Evolutionary conservation across 306 rosid genomes (phyloP).

Genomic region (Purshia tridentata): DNA sequence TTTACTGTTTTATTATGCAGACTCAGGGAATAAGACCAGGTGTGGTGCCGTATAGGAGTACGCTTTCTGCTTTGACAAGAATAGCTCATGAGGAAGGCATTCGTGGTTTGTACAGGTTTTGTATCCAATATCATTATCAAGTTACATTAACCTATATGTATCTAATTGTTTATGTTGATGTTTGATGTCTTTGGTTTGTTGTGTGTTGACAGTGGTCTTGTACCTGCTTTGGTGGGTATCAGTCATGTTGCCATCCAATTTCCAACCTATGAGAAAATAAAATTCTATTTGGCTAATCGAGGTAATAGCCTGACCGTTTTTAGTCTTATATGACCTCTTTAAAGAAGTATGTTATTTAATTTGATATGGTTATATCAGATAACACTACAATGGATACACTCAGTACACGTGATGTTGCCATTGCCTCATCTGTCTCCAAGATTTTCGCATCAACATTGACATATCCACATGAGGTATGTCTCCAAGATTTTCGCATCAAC

Average conservation of each 20-base stretch:
- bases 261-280: slow-evolving; percentile 76
- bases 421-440: slow-evolving; percentile 83
- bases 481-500: slow-evolving; percentile 91
- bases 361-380: slow-evolving; percentile 37
- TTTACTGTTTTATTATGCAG: slow-evolving; percentile 40
- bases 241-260: slow-evolving; percentile 92
- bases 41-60: slow-evolving; percentile 66
- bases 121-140: slow-evolving; percentile 23
- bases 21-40: slow-evolving; percentile 83
- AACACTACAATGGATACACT: slow-evolving; percentile 64
- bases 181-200: slow-evolving; percentile 19
- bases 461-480: slow-evolving; percentile 74
- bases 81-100: slow-evolving; percentile 91
- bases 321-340: background rate
- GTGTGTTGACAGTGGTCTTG: slow-evolving; percentile 62
- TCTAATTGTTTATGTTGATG: slow-evolving; percentile 3
- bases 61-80: slow-evolving; percentile 78
- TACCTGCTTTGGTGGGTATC: slow-evolving; percentile 89
- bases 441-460: slow-evolving; percentile 87
- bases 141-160: slow-evolving; percentile 6
- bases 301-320: slow-evolving; percentile 41
- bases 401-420: slow-evolving; percentile 76
- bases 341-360: background rate
- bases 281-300: slow-evolving; percentile 60
- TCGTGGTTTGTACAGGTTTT: slow-evolving; percentile 81